Percentiles rank a stretch among this genome's conserved stretches.
phyloP scores from a whole-genome alignment of 441 rosid species.

The Arabidopsis hybrid region DNA sequence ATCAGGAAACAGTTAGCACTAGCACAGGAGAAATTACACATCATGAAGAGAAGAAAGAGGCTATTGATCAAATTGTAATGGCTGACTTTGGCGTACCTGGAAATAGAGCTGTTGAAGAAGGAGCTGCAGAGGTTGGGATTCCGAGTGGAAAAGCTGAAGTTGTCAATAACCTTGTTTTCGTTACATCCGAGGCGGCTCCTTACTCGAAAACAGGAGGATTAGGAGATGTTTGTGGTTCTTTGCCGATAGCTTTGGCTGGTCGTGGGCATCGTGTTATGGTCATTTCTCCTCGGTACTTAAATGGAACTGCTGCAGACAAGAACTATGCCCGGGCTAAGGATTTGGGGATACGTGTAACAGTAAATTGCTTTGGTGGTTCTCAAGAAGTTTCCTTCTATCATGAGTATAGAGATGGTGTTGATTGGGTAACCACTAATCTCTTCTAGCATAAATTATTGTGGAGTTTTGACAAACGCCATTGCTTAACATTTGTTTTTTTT shows the following conservation, averaged over 20 bases:
- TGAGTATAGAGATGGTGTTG: slow-evolving; percentile 87
- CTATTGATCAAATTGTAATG: slow-evolving; percentile 43
- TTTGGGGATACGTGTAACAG: slow-evolving; percentile 50
- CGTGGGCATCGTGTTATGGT: slow-evolving; percentile 99
- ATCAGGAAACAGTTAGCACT: slow-evolving; percentile 36
- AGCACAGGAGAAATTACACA: slow-evolving; percentile 31
- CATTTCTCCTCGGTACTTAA: slow-evolving; percentile 81
- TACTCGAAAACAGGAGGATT: slow-evolving; percentile 97
- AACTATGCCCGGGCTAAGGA: slow-evolving; percentile 58
- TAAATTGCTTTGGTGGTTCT: slow-evolving; percentile 76
- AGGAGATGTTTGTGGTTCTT: slow-evolving; percentile 96
- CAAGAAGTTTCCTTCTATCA: slow-evolving; percentile 90
- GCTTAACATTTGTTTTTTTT: neutral
- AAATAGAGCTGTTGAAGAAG: slow-evolving; percentile 45
- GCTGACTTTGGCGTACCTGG: slow-evolving; percentile 44
- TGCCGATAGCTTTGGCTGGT: slow-evolving; percentile 79
- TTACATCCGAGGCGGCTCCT: slow-evolving; percentile 93
- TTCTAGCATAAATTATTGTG: slow-evolving; percentile 56
- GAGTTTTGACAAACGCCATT: slow-evolving; percentile 20
- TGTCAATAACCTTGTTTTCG: slow-evolving; percentile 67
- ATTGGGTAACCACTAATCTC: slow-evolving; percentile 69
- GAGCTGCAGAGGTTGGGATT: slow-evolving; percentile 46
- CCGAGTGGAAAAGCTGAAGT: slow-evolving; percentile 45
- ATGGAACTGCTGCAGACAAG: slow-evolving; percentile 63
- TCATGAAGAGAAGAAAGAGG: slow-evolving; percentile 37